Conservation (phyloP, 768 basidiomycete genomes). For the Auricularia cornea region DNA sequence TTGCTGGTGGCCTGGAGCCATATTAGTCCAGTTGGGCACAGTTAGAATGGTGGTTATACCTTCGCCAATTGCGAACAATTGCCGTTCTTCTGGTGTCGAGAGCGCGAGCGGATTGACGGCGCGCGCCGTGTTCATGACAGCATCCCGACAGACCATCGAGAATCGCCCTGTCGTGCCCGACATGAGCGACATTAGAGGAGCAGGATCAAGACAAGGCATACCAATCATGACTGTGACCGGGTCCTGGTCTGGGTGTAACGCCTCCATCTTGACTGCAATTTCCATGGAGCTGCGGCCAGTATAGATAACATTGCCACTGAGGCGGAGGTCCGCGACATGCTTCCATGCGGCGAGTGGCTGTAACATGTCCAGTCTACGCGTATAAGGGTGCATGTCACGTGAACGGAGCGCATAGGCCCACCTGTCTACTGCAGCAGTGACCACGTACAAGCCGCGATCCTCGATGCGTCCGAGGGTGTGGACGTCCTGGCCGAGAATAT, state of each 20-base stretch:
- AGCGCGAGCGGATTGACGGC: conserved; percentile 56
- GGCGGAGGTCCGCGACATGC: conserved; percentile 55
- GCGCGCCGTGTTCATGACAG: conserved; percentile 52
- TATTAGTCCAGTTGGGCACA: neutral
- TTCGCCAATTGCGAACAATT: conserved; percentile 58
- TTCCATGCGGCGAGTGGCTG: conserved; percentile 33
- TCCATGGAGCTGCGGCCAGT: conserved; percentile 75
- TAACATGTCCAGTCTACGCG: conserved; percentile 56
- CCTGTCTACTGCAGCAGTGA: conserved; percentile 79
- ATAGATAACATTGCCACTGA: conserved; percentile 76
- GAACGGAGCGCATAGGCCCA: too few relatives aligned
- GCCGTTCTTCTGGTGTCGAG: conserved; percentile 52
- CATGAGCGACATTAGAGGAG: neutral
- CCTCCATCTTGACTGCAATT: conserved; percentile 81
- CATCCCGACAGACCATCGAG: conserved; percentile 80
- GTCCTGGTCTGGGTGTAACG: conserved; percentile 38
- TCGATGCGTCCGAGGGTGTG: conserved; percentile 45
- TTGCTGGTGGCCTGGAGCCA: conserved; percentile 47
- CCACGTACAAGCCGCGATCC: conserved; percentile 68
- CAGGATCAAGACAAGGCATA: conserved; percentile 18
- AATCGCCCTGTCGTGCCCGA: conserved; percentile 55
- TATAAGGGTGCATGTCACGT: too few relatives aligned
- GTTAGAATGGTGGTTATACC: conserved; percentile 32
- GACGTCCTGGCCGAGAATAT: conserved; percentile 62
- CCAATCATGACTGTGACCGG: conserved; percentile 58